These are phyloP conservation scores for Scheffersomyces titani DNA, from an alignment of 1,139 yeast species.

Conservation along the genomic window DNA sequence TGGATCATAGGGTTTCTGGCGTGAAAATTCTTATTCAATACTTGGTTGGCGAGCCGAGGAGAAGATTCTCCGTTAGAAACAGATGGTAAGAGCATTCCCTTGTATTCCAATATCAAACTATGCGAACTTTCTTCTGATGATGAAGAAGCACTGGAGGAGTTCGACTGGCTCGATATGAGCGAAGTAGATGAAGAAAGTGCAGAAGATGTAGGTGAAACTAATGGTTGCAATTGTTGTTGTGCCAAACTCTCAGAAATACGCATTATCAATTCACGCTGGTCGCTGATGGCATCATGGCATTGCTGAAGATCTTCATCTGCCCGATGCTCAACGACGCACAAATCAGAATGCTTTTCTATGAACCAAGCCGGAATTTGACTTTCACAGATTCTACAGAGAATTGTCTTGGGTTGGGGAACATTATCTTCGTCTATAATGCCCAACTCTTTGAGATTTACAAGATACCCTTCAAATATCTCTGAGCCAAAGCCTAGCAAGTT, in stretches of 20 bases:
- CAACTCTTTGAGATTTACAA: conserved; percentile 60
- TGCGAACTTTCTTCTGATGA: conserved; percentile 12
- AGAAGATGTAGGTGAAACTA: conserved; percentile 13
- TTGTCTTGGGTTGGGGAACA: conserved; percentile 75
- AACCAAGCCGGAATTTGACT: conserved; percentile 94
- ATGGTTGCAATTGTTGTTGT: conserved; percentile 21
- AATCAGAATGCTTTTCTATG: conserved; percentile 86
- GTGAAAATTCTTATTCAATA: conserved; percentile 17
- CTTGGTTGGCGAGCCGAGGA: conserved; percentile 24
- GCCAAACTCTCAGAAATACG: conserved; percentile 43
- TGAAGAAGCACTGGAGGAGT: conserved; percentile 15
- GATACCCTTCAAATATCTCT: conserved; percentile 75
- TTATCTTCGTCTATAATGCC: conserved; percentile 62
- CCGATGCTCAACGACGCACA: conserved; percentile 84
- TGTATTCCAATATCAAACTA: conserved; percentile 47
- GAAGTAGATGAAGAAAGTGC: conserved; percentile 24
- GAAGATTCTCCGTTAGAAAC: conserved; percentile 16
- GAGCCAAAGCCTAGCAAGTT: conserved; percentile 87
- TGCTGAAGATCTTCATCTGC: conserved; percentile 77
- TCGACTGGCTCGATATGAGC: conserved; percentile 8
- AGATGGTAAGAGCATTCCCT: conserved; percentile 54
- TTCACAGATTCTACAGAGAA: conserved; percentile 91
- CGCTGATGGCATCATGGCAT: conserved; percentile 75
- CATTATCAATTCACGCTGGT: conserved; percentile 61
- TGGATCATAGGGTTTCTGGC: conserved; percentile 16